phyloP scores from a whole-genome alignment of 352 stramenopile species.

The Phytophthora sojae region DNA sequence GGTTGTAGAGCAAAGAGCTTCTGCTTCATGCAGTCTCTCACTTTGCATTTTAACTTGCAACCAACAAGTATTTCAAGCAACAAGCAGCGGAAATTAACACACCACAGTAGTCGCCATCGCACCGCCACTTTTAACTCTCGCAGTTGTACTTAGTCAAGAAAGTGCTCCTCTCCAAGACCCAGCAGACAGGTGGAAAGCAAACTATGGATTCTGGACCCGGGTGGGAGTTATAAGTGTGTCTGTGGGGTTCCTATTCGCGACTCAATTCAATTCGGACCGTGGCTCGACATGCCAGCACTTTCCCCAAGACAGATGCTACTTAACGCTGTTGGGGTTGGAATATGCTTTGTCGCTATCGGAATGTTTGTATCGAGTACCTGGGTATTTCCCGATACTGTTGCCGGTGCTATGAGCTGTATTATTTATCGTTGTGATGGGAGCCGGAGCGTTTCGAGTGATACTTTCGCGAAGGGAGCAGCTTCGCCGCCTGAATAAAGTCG shows the following conservation, averaged over 20 bases:
- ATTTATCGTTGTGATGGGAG: background rate
- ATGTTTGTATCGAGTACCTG: background rate
- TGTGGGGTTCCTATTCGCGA: background rate
- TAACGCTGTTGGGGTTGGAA: background rate
- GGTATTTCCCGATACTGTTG: constrained; percentile 20
- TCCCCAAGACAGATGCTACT: background rate
- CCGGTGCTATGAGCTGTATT: background rate
- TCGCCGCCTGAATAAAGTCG: constrained; percentile 2
- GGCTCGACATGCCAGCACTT: constrained; percentile 7
- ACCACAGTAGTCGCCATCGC: background rate
- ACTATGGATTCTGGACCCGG: constrained; percentile 17
- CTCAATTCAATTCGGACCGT: background rate
- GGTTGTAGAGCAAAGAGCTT: too few relatives aligned
- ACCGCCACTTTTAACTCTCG: background rate
- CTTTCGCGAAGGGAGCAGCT: constrained; percentile 2
- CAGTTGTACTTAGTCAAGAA: constrained; percentile 10
- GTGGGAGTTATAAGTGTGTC: background rate
- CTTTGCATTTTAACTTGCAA: background rate
- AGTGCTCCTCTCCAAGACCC: constrained; percentile 17
- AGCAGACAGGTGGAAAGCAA: constrained; percentile 5
- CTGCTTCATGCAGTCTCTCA: background rate
- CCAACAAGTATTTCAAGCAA: background rate
- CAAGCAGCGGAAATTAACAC: background rate
- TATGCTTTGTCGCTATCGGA: background rate
- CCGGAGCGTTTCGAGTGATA: background rate